Conservation (phyloP, 495 filamentous ascomycete genomes). For the Penicillium macrosclerotiorum region DNA sequence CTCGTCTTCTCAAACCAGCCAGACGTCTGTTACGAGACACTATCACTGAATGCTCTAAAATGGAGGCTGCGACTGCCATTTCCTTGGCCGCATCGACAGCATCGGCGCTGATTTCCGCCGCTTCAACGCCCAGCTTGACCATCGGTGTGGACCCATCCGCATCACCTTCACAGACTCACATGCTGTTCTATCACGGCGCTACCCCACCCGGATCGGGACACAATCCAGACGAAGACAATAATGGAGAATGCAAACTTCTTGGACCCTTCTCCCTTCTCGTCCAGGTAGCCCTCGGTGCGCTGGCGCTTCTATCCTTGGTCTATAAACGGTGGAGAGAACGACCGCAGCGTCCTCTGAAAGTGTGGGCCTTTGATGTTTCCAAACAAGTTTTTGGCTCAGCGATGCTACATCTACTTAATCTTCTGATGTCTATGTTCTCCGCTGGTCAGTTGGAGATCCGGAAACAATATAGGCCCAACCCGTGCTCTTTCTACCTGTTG, state of each 20-base stretch:
- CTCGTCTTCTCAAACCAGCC: too few relatives aligned
- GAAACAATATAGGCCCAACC: slow-evolving; percentile 75
- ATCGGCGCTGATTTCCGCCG: slow-evolving; percentile 18
- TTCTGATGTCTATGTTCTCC: slow-evolving; percentile 93
- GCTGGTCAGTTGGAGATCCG: slow-evolving; percentile 66
- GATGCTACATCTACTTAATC: slow-evolving; percentile 85
- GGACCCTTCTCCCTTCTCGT: slow-evolving; percentile 86
- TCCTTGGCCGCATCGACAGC: slow-evolving; percentile 20
- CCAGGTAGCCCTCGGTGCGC: slow-evolving; percentile 78
- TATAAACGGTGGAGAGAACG: slow-evolving; percentile 91
- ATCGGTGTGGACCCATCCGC: neutral
- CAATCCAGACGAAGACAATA: slow-evolving; percentile 33
- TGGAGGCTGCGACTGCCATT: slow-evolving; percentile 8
- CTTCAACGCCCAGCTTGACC: slow-evolving; percentile 5
- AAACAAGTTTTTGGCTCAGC: slow-evolving; percentile 97
- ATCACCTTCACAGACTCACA: slow-evolving; percentile 12
- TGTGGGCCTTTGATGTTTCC: slow-evolving; percentile 95
- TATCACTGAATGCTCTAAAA: slow-evolving; percentile 1
- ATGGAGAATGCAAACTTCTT: slow-evolving; percentile 76
- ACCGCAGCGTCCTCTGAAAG: slow-evolving; percentile 85
- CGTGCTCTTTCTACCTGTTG: slow-evolving; percentile 92
- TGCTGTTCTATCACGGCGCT: slow-evolving; percentile 19
- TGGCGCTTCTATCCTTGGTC: slow-evolving; percentile 82
- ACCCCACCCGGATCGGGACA: slow-evolving; percentile 5
- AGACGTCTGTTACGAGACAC: too few relatives aligned